Evolutionary conservation across 176 grass and related monocot species (phyloP), one percentile per base, ranked within the genome.

Genomic region (Carex parvula): DNA sequence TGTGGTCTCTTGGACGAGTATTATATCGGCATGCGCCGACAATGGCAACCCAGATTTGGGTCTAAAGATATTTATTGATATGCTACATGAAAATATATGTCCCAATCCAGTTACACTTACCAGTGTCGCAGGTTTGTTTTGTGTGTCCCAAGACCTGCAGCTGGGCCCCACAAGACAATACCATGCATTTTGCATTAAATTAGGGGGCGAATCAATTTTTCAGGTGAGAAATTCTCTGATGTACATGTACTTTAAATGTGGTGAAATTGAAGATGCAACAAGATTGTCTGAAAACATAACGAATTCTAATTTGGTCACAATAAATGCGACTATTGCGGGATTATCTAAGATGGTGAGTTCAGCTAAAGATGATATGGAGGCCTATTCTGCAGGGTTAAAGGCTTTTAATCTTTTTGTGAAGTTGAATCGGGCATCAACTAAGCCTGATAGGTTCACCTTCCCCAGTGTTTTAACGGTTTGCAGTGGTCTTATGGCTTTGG

Each of bases 381-480:
- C 85, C 75, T 83, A 82, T 61, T 87, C 71, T 17, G 92, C 84
- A 78, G 91, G 92, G 44, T 84, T 90, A 13, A 84, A 94, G 75
- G 94, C 94, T 1, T 88, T 97, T 46, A 90, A 79, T 46, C 79
- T 97, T 22, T 94, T 97, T 65, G 84, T 83, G 14, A 74, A 92
- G 67, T 85, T 97, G 11, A 90, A 84, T 13, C 85, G 86, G 18
- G 92, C 94, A 57, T 81, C 68, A 42, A 83, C 58, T 80, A 88
- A 84, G 66, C 92, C 94, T 15, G 94, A 97, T 53, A 48, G 94
- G 61, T 97, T 89, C 87, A 94, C 86, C 66, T 97, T 97, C 74
- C 92, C 92, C 68, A 97, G 92, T 61, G 85, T 97, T 67, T 64
- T 97, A 42, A 89, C 89, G 59, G 86, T 92, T 62, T 97, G 92